Conservation (phyloP, 2,329 filamentous ascomycete genomes). For the Talaromyces rugulosus region DNA sequence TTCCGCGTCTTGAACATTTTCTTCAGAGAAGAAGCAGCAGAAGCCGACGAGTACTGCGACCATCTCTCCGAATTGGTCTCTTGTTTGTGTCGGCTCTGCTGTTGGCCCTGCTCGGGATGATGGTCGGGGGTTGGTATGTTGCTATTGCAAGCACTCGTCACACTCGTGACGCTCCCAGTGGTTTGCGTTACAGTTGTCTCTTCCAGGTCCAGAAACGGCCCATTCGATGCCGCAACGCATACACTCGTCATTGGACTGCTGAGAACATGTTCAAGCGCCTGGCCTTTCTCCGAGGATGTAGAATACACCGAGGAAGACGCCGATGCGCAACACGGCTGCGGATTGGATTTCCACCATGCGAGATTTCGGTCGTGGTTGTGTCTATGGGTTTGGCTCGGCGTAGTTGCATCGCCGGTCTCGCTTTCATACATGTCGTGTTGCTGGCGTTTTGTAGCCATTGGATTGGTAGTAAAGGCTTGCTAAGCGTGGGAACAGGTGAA, state of each 20-base stretch:
- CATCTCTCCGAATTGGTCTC: background rate
- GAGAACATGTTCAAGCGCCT: background rate
- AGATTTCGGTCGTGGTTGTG: background rate
- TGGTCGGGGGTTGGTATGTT: background rate
- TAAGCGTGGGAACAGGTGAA: background rate
- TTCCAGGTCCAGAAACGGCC: background rate
- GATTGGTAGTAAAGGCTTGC: background rate
- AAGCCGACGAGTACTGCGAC: background rate
- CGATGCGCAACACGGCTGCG: background rate
- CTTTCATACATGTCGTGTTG: background rate
- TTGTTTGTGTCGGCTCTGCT: background rate
- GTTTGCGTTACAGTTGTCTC: background rate
- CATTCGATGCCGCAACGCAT: background rate
- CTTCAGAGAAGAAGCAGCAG: background rate
- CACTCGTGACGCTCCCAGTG: background rate
- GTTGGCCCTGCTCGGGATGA: background rate
- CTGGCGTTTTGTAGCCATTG: background rate
- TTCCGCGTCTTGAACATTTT: background rate
- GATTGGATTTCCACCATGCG: background rate
- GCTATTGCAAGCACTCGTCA: conserved; percentile 1
- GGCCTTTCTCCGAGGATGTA: background rate
- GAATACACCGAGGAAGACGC: conserved; percentile 9
- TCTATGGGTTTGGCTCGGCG: background rate
- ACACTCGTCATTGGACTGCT: background rate
- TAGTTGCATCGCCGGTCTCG: background rate